Evolutionary conservation across 2,329 filamentous ascomycete species (phyloP), one percentile per base, ranked within the genome.

Genomic region (Pleurostoma richardsiae): DNA sequence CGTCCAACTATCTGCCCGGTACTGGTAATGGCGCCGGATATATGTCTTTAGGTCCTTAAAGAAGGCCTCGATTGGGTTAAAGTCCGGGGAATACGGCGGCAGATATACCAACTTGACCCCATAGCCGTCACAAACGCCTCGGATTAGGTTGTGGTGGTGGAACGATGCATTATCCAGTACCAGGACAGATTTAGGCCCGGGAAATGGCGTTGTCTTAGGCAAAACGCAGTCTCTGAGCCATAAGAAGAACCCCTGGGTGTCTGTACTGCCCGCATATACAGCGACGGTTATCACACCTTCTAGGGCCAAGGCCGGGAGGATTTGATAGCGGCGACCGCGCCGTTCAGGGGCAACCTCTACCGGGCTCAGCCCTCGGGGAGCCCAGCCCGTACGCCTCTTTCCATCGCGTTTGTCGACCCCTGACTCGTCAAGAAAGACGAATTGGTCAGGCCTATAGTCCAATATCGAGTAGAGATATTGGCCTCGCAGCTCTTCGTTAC

Each of bases 51-150:
- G 52, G 45, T 63, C 59, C 11, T 56, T 49, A 55, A 68, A 69
- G 45, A 63, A 60, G 50, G 65, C 59, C 51, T 67, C 56, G 50
- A 68, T 64, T 29, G 59, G 62, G 49, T 67, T 66, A 4, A 67
- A 53, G 52, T 66, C 59, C 27, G 61, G 63, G 39, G 59, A 67
- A 49, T 67, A 68, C 29, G 57, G 63, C 33, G 63, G 58, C 29
- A 68, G 48, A 54, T 60, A 66, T 38, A 57, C 30, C 10, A 66
- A 53, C 52, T 59, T 58, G 29, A 66, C 62, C 31, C 63, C 56
- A 38, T 56, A 58, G 6, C 57, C 51, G 38, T 44, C 36, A 51
- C 60, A 67, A 54, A 66, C 52, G 49, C 61, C 43, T 43, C 55
- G 26, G 31, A 66, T 49, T 43, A 55, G 49, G 26, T 63, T 54